Evolutionary conservation across 768 basidiomycete species (phyloP), one percentile per base, ranked within the genome.

Genomic region (Aureoboletus auriporus): DNA sequence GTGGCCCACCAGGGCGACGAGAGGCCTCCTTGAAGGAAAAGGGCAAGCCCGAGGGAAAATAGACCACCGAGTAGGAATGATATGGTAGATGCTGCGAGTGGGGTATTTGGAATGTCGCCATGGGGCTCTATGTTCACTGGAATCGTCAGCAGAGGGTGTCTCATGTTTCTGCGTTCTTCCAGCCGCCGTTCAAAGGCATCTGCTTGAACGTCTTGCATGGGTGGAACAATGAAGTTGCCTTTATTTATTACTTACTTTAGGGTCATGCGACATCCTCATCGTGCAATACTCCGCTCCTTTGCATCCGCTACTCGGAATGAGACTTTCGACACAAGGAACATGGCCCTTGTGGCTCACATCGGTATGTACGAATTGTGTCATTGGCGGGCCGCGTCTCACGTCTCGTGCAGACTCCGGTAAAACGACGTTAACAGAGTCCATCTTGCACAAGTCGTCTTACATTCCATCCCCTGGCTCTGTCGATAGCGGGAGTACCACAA

Each of bases 321-420:
- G 37, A 54, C 73, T 3, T 66, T 68, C 5, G 64, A 73, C 39
- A 66, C 82, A 33, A 78, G 90, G 37, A 93, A 92, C 59, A 84
- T 93, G 65, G 90, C 90, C 13, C 74, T 93, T 3, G 86, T 92
- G n/a, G 90, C 90, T 37, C 90, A 93, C 62, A 91, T 93, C 42
- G 89, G 89, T 89, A 37, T 27, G 89, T 89, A 37, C 28, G 78
- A 51, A 8, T 50, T 17, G 8, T 12, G 16, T 20, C 39, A 50
- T 47, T 16, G 12, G 47, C 13, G n/a, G 5, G 28, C 29, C 23
- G 30, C 31, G 41, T 45, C 53, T 53, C 43, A 54, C 40, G 36
- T 49, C 47, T 44, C 50, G 44, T 43, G 41, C 33, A 92, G 90
- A 93, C 66, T 92, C 90, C 7, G 90, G 90, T 28, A 93, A 93